These are phyloP conservation scores for Cladosporium velox DNA, from an alignment of 2,329 filamentous ascomycete genomes.

Conservation along the genomic window DNA sequence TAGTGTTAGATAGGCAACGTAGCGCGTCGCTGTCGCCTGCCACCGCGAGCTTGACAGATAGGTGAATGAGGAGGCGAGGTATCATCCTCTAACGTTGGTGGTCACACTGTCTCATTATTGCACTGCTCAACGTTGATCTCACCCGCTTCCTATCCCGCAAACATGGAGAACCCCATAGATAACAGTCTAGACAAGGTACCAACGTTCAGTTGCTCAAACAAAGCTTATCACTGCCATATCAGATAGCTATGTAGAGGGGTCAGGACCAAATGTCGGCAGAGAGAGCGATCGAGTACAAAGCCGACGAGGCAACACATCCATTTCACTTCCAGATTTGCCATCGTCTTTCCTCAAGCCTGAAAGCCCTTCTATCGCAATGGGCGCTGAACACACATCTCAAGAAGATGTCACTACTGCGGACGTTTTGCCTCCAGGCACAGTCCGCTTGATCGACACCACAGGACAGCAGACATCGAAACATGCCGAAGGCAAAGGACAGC, in stretches of 20 bases:
- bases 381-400: neutral
- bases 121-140: neutral
- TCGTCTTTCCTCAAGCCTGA: neutral
- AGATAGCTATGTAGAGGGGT: neutral
- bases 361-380: neutral
- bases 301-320: neutral
- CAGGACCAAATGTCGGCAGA: neutral
- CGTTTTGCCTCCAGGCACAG: conserved; percentile 40
- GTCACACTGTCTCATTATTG: neutral
- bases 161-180: conserved; percentile 7
- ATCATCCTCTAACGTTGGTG: neutral
- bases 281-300: neutral
- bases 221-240: neutral
- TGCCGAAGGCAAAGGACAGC: conserved; percentile 36
- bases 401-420: neutral
- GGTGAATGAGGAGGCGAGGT: neutral
- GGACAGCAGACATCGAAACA: conserved; percentile 42
- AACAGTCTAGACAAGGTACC: neutral
- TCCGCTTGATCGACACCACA: conserved; percentile 46
- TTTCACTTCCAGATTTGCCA: neutral
- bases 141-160: neutral
- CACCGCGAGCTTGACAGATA: neutral
- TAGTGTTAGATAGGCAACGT: neutral
- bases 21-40: conserved; percentile 3
- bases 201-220: neutral